Conservation (phyloP, 805 yeast species). For the Metschnikowia rubicola region DNA sequence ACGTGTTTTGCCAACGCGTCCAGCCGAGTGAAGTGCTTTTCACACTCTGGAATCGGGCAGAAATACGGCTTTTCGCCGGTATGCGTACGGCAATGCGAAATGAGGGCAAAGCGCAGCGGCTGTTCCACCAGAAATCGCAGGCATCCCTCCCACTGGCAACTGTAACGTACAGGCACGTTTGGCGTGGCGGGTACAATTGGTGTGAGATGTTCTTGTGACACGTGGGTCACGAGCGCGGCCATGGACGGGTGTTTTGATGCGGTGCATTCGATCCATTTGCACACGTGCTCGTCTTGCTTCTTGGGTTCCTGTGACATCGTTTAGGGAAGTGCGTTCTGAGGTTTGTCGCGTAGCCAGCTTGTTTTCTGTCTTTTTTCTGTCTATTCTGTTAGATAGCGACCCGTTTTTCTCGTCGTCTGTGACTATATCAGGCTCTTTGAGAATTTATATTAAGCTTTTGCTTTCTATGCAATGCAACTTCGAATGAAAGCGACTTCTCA, state of each 20-base stretch:
- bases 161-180: constrained; percentile 33
- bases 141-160: constrained; percentile 65
- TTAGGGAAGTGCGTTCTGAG: no score
- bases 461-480: no score
- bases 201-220: constrained; percentile 28
- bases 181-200: constrained; percentile 16
- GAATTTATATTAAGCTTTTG: no score
- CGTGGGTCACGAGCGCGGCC: constrained; percentile 31
- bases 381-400: no score
- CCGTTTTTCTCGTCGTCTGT: no score
- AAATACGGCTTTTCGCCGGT: constrained; percentile 60
- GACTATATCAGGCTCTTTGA: no score
- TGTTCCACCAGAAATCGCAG: constrained; percentile 47
- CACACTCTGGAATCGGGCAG: constrained; percentile 67
- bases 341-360: no score
- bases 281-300: constrained; percentile 16
- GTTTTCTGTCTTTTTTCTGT: no score
- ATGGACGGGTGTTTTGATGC: constrained; percentile 17
- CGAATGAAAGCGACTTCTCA: no score
- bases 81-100: constrained; percentile 63
- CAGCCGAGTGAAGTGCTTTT: constrained; percentile 52
- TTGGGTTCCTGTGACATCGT: background rate
- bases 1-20: constrained; percentile 66
- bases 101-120: constrained; percentile 54
- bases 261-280: constrained; percentile 35